Base-by-base conservation (phyloP, 2,329 filamentous ascomycete species). In the Ceratocystis diversiconidia region DNA sequence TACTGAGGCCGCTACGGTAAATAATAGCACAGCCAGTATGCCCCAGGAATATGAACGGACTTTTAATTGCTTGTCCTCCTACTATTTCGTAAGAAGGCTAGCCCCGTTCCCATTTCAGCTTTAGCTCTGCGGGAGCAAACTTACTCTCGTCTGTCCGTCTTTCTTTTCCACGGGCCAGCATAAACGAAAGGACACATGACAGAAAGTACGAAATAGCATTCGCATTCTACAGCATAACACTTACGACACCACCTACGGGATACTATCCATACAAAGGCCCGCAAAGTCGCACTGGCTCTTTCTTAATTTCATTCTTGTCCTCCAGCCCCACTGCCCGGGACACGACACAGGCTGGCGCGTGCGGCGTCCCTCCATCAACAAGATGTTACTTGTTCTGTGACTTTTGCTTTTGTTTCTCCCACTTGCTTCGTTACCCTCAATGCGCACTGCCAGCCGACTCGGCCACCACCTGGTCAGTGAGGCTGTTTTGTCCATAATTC, bases 381-480 rank as follows among this genome's bases (percentile, higher is more conserved):
- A 52, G 48, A 25, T 10, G 48, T 25, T 25, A 52, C 22, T 52
- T 52, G 48, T 28, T 59, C 55, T 59, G 55, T 59, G 55, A 59
- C 25, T 30, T 30, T 36, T 30, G 5, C 17, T 6, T 36, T 32
- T 30, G 2, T 59, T 17, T 10, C 12, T 41, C 36, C 12, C 36
- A 41, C 36, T 12, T 59, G 28, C 55, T 22, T 28, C 22, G 48
- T 52, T 25, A 52, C 48, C 15, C 48, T 36, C 55, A 59, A 36
- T 59, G 55, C 55, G 28, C 55, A 59, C 55, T 59, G 55, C 55
- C 55, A 59, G 28, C 55, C 30, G 55, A n/a, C n/a, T n/a, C 55
- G 55, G 55, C 55, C 55, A 59, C 28, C 28, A 8, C 17, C 7
- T 8, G 55, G 55, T 19, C 55, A 59, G 55, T 59, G 55, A 8